Evolutionary conservation across 345 rosid species (phyloP), one percentile per base, ranked within the genome.

Genomic region (Clarkia xantiana): DNA sequence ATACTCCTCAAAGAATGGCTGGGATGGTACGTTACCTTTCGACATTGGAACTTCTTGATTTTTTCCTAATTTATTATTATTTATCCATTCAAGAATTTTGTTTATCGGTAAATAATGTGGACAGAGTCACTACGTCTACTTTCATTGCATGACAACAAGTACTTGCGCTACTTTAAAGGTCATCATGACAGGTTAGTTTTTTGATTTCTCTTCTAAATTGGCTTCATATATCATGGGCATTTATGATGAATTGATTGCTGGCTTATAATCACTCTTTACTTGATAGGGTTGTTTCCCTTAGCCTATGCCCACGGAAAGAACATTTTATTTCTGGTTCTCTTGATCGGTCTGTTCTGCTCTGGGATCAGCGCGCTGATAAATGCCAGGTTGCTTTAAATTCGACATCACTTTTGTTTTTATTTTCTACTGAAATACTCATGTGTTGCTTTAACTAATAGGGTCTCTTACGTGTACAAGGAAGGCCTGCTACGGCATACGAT

Each of bases 331-430:
- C 96, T 13, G 93, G 96, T 61, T 91, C 96, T 54, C 89, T 91
- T 44, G 98, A 91, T 72, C 82, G 96, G 42, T 84, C 98, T 65
- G 96, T 86, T 71, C 54, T 91, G 67, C 89, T 86, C 44, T 91
- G 94, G 94, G 98, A 91, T 78, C 98, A 91, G 59, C 74, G 96
- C 18, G 85, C 82, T 50, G 98, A 91, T 47, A 91, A 91, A 71
- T 91, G 96, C 69, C 96, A 86, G 93, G 96, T 86, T 51, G 56
- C 36, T 49, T 43, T 7, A 12, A n/a, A n/a, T 45, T 19, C 38
- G 20, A 18, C 10, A n/a, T 36, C 34, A 50, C 14, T 40, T 11
- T 52, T 23, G 47, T 44, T 49, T 14, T 49, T 49, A 14, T n/a
- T 20, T 16, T 25, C 16, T 18, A 36, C 44, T 23, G 22, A 38